phyloP scores from a whole-genome alignment of 2,329 filamentous ascomycete genomes.

The Penicillium psychrosexuale region DNA sequence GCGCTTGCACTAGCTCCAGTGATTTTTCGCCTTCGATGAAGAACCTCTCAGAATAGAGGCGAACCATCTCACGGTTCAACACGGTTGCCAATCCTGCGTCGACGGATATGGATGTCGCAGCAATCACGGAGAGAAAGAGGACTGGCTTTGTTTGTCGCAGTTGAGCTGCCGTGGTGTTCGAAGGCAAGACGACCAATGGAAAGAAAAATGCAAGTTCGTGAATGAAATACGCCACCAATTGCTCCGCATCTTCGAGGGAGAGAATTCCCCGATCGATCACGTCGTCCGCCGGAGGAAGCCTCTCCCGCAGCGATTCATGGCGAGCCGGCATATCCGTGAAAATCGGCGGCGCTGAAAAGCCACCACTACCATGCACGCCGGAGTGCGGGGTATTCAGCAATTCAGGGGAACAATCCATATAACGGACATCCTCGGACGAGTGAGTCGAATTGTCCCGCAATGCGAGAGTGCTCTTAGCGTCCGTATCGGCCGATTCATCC shows the following conservation, averaged over 20 bases:
- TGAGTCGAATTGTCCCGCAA: slow-evolving; percentile 23
- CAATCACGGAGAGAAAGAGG: slow-evolving; percentile 69
- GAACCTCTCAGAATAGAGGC: slow-evolving; percentile 48
- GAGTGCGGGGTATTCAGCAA: slow-evolving; percentile 17
- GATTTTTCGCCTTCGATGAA: slow-evolving; percentile 52
- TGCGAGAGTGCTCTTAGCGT: slow-evolving; percentile 14
- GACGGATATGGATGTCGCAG: slow-evolving; percentile 60
- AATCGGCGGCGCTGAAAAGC: slow-evolving; percentile 20
- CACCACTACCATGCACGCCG: slow-evolving; percentile 18
- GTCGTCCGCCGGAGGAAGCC: slow-evolving; percentile 19
- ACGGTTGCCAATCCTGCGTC: slow-evolving; percentile 42
- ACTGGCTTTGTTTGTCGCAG: slow-evolving; percentile 52
- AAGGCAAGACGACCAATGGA: slow-evolving; percentile 30
- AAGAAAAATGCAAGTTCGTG: slow-evolving; percentile 31
- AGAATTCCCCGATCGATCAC: slow-evolving; percentile 35
- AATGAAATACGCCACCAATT: slow-evolving; percentile 33
- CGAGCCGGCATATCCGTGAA: slow-evolving; percentile 18
- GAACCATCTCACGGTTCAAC: slow-evolving; percentile 50
- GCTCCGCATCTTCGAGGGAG: slow-evolving; percentile 31
- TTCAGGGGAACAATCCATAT: slow-evolving; percentile 28
- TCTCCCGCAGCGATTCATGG: slow-evolving; percentile 17
- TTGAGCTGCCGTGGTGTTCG: slow-evolving; percentile 29
- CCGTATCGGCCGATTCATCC: slow-evolving; percentile 20
- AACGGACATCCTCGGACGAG: slow-evolving; percentile 20
- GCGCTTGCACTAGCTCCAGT: slow-evolving; percentile 51